Evolutionary conservation across 106 monocot species (phyloP).

Genomic region (Agapanthus africanus): DNA sequence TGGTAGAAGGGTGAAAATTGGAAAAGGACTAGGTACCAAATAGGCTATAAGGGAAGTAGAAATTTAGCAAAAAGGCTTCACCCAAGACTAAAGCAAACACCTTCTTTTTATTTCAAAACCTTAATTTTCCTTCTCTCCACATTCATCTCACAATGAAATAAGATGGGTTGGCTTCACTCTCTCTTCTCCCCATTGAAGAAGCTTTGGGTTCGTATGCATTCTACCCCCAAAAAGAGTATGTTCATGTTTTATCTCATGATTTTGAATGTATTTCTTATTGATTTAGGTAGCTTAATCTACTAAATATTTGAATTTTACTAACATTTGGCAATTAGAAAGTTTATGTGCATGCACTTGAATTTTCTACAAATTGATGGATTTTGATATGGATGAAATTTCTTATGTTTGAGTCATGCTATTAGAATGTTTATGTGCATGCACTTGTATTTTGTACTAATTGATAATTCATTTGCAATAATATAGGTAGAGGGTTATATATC

Average conservation of each 20-base stretch:
- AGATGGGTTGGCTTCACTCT: conserved; percentile 52
- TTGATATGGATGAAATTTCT: too few species aligned
- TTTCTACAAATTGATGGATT: too few species aligned
- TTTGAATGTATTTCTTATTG: too few species aligned
- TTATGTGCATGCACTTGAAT: too few species aligned
- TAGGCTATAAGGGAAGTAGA: neutral
- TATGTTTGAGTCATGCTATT: too few species aligned
- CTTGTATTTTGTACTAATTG: neutral
- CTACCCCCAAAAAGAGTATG: conserved; percentile 38
- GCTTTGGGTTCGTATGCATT: conserved; percentile 56
- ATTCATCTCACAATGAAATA: neutral
- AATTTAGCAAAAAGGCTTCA: conserved; percentile 18
- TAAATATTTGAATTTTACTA: too few species aligned
- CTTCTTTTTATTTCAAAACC: conserved; percentile 6
- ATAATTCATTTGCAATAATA: neutral
- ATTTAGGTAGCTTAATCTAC: too few species aligned
- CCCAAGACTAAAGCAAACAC: conserved; percentile 32
- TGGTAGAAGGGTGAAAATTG: neutral
- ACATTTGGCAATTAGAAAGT: too few species aligned
- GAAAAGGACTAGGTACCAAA: neutral
- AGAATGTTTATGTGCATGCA: neutral
- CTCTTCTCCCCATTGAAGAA: conserved; percentile 56
- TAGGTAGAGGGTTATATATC: conserved; percentile 63
- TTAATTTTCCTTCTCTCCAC: neutral
- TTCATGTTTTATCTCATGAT: too few species aligned